Conservation (phyloP, 1,284 basidiomycete species). For the Leucoagaricus sp. region DNA sequence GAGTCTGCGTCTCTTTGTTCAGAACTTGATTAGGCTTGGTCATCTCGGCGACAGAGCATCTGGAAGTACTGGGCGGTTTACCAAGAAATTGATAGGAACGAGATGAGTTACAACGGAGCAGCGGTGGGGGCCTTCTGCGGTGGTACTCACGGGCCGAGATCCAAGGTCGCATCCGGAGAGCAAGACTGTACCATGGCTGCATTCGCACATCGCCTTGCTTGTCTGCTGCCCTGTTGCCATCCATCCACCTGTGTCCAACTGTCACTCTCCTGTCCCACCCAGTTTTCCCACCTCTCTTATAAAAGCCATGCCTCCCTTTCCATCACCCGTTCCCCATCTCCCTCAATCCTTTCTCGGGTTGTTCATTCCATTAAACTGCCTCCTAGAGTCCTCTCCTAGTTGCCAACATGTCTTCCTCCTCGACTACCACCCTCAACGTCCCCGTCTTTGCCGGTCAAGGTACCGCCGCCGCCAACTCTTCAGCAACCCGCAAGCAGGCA, state of each 20-base stretch:
- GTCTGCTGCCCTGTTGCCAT: neutral
- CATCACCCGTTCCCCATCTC: neutral
- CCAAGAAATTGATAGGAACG: neutral
- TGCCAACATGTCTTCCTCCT: neutral
- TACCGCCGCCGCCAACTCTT: conserved; percentile 9
- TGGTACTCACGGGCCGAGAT: neutral
- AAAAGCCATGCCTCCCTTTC: neutral
- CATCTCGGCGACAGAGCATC: neutral
- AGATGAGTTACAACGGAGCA: neutral
- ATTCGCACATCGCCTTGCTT: conserved; percentile 1
- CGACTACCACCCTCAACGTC: conserved; percentile 5
- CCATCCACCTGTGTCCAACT: neutral
- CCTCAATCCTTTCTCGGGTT: neutral
- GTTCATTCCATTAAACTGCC: neutral
- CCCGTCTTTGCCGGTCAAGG: conserved; percentile 19
- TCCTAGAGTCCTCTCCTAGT: neutral
- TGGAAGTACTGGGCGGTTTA: neutral
- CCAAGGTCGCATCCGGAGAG: neutral
- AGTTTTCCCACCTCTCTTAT: neutral
- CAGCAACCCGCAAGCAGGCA: conserved; percentile 15
- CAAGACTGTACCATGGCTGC: neutral
- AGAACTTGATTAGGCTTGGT: neutral
- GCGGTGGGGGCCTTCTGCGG: neutral
- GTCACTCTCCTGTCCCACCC: neutral
- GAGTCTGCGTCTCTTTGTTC: neutral